These are phyloP conservation scores for Cryptococcus jaspeensis DNA, from an alignment of 1,284 basidiomycete species.

Conservation along the genomic window DNA sequence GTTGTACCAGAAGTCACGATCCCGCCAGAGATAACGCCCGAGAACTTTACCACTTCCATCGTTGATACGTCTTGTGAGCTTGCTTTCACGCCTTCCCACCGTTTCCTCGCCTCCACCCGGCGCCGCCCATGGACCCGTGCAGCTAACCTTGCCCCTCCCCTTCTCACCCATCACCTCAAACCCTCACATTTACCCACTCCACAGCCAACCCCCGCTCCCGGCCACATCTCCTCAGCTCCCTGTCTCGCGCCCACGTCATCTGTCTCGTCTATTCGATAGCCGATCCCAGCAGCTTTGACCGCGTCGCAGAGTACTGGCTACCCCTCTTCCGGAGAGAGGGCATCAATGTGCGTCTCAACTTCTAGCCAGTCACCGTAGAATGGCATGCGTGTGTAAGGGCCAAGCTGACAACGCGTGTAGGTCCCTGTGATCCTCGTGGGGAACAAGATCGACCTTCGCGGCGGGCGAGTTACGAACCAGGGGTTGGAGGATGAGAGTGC, in stretches of 20 bases:
- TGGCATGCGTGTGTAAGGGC: too few relatives aligned
- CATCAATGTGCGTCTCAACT: constrained; percentile 68
- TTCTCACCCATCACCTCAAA: too few relatives aligned
- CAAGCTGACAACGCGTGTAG: constrained; percentile 51
- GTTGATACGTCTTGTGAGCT: constrained; percentile 85
- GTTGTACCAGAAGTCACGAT: constrained; percentile 93
- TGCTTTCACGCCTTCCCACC: constrained; percentile 16
- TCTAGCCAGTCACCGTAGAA: too few relatives aligned
- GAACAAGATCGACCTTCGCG: constrained; percentile 95
- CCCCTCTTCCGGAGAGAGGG: constrained; percentile 95
- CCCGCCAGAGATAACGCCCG: constrained; percentile 90
- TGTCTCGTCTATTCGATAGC: constrained; percentile 97
- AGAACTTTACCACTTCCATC: constrained; percentile 93
- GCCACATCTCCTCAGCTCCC: constrained; percentile 86
- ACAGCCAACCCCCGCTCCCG: constrained; percentile 54
- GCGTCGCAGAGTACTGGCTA: constrained; percentile 97
- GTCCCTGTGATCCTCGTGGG: constrained; percentile 96
- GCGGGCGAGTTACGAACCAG: constrained; percentile 89
- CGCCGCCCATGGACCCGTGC: too few relatives aligned
- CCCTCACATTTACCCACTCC: background rate
- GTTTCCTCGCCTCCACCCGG: too few relatives aligned
- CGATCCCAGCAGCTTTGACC: constrained; percentile 91
- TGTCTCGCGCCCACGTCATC: constrained; percentile 95
- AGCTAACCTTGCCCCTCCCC: too few relatives aligned
- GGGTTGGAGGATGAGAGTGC: constrained; percentile 90